These are phyloP conservation scores for Aureobasidium sp. DNA, from an alignment of 2,329 filamentous ascomycete genomes.

Conservation along the genomic window DNA sequence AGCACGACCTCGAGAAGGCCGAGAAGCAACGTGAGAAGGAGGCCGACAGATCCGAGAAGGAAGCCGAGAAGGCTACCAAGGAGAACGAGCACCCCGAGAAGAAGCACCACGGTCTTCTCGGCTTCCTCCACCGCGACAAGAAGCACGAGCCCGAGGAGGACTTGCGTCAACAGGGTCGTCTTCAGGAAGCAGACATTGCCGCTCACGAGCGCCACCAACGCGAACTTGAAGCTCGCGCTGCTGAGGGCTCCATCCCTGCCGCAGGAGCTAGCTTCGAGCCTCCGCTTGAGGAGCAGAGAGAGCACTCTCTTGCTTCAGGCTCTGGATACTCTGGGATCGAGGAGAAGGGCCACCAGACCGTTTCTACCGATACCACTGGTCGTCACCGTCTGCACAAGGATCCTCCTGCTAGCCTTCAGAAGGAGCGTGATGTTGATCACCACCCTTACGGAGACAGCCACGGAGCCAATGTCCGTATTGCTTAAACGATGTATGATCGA, in stretches of 20 bases:
- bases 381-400: conserved; percentile 33
- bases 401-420: conserved; percentile 28
- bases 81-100: conserved; percentile 13
- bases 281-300: conserved; percentile 14
- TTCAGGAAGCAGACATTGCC: background rate
- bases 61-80: conserved; percentile 9
- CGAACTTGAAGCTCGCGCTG: conserved; percentile 10
- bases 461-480: background rate
- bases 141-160: conserved; percentile 19
- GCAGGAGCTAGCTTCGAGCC: conserved; percentile 16
- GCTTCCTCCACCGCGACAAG: conserved; percentile 34
- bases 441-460: background rate
- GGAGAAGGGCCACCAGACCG: conserved; percentile 22
- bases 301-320: background rate
- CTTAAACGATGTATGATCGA: background rate
- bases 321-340: conserved; percentile 5
- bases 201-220: conserved; percentile 13
- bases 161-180: background rate
- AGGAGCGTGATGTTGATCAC: conserved; percentile 10
- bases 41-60: conserved; percentile 23
- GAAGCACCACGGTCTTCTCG: conserved; percentile 22
- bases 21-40: conserved; percentile 23
- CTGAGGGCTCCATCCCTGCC: conserved; percentile 11
- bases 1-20: conserved; percentile 8
- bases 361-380: conserved; percentile 19